Percentiles rank a stretch among this genome's conserved stretches.
Evolutionary conservation across 805 yeast genomes (phyloP).

Genomic region (Cyberlindnera mycetangii): DNA sequence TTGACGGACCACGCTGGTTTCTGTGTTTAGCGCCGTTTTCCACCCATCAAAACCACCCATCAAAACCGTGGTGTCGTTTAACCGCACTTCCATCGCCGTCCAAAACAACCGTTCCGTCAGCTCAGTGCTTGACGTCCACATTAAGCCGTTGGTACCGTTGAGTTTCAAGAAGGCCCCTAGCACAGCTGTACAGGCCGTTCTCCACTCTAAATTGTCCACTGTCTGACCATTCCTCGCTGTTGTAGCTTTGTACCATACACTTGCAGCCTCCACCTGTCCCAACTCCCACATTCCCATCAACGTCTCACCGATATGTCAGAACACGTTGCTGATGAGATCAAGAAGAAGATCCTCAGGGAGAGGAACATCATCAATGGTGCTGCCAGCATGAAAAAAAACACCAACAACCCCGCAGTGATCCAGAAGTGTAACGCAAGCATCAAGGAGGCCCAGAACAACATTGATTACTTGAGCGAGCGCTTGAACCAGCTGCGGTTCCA

Average conservation of each 20-base stretch:
- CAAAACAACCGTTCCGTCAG: not conserved
- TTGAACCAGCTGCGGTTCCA: conserved; percentile 51
- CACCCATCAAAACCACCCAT: too few species aligned
- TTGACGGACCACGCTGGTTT: too few species aligned
- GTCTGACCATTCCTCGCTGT: too few species aligned
- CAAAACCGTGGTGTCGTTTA: too few species aligned
- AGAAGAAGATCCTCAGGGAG: conserved; percentile 84
- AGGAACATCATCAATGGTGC: conserved; percentile 86
- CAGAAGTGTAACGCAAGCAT: conserved; percentile 89
- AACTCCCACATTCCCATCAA: not conserved
- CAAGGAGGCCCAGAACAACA: conserved; percentile 86
- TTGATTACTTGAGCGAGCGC: conserved; percentile 81
- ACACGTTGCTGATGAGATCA: conserved; percentile 61
- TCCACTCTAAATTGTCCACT: too few species aligned
- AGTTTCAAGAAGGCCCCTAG: too few species aligned
- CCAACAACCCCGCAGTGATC: conserved; percentile 78
- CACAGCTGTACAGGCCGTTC: too few species aligned
- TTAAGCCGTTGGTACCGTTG: not conserved
- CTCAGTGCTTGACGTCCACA: not conserved
- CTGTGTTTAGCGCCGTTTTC: too few species aligned
- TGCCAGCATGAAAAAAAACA: conserved; percentile 70
- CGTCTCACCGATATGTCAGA: conserved; percentile 30
- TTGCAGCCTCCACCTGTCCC: too few species aligned
- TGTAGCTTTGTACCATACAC: too few species aligned
- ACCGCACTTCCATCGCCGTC: not conserved